Conservation (phyloP, 768 basidiomycete genomes). For the Lactarius evosmus region DNA sequence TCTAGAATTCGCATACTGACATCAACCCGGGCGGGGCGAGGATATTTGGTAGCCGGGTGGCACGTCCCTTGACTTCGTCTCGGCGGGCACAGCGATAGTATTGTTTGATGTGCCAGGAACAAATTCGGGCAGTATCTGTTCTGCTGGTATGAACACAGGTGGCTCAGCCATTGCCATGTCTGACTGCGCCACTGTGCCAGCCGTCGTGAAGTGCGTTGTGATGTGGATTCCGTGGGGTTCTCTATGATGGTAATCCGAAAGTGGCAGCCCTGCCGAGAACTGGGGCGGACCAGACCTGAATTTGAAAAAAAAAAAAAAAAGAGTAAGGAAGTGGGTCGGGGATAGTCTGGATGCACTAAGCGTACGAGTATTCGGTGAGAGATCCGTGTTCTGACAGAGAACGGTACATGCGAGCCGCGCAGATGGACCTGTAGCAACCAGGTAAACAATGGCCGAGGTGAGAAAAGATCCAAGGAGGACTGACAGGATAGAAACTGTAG, state of each 20-base stretch:
- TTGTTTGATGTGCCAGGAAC: neutral
- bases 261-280: neutral
- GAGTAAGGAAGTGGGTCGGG: neutral
- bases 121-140: neutral
- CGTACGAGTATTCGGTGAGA: conserved; percentile 21
- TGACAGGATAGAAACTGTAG: neutral
- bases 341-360: neutral
- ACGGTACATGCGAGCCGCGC: conserved; percentile 21
- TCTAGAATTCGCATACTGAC: neutral
- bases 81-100: neutral
- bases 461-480: neutral
- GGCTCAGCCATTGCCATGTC: neutral
- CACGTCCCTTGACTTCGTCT: neutral
- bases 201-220: too few relatives aligned
- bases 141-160: neutral
- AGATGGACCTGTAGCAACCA: neutral
- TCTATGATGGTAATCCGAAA: neutral
- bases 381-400: conserved; percentile 2
- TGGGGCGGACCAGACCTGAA: neutral
- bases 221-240: neutral
- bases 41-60: neutral
- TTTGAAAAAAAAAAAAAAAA: neutral
- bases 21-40: neutral
- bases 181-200: neutral
- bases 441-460: neutral